Conservation (phyloP, 2,329 filamentous ascomycete genomes). For the Arachnopeziza araneosa region DNA sequence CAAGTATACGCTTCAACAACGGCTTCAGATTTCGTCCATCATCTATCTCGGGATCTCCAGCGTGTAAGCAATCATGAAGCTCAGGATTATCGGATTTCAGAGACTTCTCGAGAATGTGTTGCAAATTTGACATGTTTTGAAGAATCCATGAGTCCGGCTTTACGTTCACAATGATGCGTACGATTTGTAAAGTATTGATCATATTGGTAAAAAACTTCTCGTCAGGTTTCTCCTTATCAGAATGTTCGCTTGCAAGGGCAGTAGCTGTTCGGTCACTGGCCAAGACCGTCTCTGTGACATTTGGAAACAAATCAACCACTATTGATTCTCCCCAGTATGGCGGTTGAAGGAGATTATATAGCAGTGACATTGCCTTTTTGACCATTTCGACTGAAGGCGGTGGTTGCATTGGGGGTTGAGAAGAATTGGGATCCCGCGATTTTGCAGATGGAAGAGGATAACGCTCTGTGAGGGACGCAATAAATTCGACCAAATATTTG, state of each 20-base stretch:
- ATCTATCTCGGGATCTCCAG: constrained; percentile 62
- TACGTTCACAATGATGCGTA: constrained; percentile 82
- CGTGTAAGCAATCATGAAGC: constrained; percentile 86
- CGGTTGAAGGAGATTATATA: constrained; percentile 79
- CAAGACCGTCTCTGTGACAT: constrained; percentile 81
- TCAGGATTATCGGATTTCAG: constrained; percentile 85
- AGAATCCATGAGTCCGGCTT: constrained; percentile 90
- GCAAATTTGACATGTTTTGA: constrained; percentile 67
- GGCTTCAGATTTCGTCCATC: constrained; percentile 67
- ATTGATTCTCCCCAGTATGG: constrained; percentile 85
- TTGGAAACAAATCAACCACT: constrained; percentile 81
- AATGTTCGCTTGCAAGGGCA: constrained; percentile 52
- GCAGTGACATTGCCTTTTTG: constrained; percentile 74
- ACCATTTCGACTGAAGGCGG: constrained; percentile 68
- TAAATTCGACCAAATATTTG: constrained; percentile 94
- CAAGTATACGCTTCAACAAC: constrained; percentile 74
- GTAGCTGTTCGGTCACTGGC: constrained; percentile 69
- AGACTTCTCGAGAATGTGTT: constrained; percentile 85
- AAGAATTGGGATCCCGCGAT: constrained; percentile 46
- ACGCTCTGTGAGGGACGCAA: constrained; percentile 81
- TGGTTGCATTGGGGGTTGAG: constrained; percentile 43
- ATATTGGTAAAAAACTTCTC: constrained; percentile 82
- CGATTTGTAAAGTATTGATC: constrained; percentile 88
- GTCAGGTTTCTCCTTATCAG: constrained; percentile 67
- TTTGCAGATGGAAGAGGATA: constrained; percentile 71